These are phyloP conservation scores for Populus deltoides DNA, from an alignment of 345 rosid species.

Conservation along the genomic window DNA sequence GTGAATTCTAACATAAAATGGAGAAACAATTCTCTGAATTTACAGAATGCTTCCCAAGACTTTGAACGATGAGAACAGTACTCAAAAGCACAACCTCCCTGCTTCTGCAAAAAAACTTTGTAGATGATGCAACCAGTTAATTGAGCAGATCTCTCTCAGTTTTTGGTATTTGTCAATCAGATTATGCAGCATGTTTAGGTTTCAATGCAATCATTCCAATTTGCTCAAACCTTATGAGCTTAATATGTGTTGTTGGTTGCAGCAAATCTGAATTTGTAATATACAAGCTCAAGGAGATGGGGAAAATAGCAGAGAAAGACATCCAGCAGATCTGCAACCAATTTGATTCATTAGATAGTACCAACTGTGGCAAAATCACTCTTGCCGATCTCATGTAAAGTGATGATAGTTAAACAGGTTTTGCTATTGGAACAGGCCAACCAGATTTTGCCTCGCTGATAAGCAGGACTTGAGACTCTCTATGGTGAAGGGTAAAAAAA, in stretches of 20 bases:
- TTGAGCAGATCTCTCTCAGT: neutral
- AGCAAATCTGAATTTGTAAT: conserved; percentile 66
- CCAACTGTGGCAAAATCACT: conserved; percentile 52
- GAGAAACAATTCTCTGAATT: neutral
- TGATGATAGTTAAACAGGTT: neutral
- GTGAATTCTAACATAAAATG: neutral
- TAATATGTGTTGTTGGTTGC: conserved; percentile 18
- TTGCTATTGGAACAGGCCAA: neutral
- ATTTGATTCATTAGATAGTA: conserved; percentile 44
- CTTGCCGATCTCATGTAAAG: conserved; percentile 50
- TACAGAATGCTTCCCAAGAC: neutral
- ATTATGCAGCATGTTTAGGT: neutral
- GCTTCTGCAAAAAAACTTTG: neutral
- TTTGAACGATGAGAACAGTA: neutral
- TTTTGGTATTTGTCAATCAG: neutral
- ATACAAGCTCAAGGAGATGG: conserved; percentile 80
- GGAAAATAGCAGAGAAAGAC: conserved; percentile 60
- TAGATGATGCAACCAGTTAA: neutral
- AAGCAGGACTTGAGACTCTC: neutral
- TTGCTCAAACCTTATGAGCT: neutral
- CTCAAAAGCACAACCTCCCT: neutral
- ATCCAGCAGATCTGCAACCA: conserved; percentile 48
- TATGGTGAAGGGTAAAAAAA: neutral
- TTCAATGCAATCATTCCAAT: neutral
- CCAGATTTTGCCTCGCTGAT: neutral